A percentile compares a stretch with the other conserved stretches of the same genome.
Evolutionary conservation across 805 yeast genomes (phyloP).

Genomic region (Metschnikowia matae): DNA sequence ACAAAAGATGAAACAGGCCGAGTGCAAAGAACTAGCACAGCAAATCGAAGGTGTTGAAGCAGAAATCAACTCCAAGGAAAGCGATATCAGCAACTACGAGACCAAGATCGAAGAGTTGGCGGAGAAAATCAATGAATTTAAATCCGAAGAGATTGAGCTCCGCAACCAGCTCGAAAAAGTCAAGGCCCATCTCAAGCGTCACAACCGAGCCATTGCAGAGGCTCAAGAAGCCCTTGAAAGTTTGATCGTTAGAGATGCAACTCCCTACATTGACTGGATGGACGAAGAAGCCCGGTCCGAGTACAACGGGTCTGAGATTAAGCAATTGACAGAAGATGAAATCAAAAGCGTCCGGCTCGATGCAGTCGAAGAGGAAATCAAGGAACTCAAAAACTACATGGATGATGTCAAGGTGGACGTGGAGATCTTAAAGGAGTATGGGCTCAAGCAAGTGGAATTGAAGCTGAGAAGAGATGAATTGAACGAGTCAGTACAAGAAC

Average conservation of each 20-base stretch:
- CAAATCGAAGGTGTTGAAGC: constrained; percentile 27
- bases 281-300: constrained; percentile 32
- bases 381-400: constrained; percentile 50
- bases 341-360: constrained; percentile 46
- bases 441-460: constrained; percentile 60
- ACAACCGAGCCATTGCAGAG: constrained; percentile 37
- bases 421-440: constrained; percentile 75
- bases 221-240: constrained; percentile 38
- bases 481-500: constrained; percentile 57
- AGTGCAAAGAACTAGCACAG: constrained; percentile 21
- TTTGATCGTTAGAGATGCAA: constrained; percentile 52
- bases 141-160: constrained; percentile 64
- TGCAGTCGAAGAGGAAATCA: constrained; percentile 48
- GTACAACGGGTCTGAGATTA: constrained; percentile 36
- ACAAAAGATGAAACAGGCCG: constrained; percentile 18
- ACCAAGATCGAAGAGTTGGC: constrained; percentile 34
- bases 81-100: constrained; percentile 34
- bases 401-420: constrained; percentile 60
- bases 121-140: constrained; percentile 49
- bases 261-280: constrained; percentile 50
- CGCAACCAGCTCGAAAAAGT: constrained; percentile 60
- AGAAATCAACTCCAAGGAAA: constrained; percentile 37
- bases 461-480: constrained; percentile 60
- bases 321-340: constrained; percentile 49
- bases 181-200: constrained; percentile 32